Base-by-base conservation (phyloP, 768 basidiomycete species). In the Leucosporidium creatinivorum region DNA sequence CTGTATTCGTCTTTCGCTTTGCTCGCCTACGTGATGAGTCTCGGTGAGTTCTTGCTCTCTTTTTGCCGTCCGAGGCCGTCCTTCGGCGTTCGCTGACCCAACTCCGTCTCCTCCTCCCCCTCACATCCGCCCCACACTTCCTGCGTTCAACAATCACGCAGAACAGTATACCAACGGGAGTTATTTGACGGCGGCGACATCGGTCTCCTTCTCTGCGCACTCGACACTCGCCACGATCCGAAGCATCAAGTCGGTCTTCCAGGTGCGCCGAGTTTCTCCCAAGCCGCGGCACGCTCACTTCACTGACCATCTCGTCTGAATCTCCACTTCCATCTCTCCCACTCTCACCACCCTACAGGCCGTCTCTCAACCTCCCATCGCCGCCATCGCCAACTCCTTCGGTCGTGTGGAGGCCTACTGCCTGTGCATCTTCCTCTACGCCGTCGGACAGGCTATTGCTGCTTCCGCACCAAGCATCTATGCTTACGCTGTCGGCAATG, bases 351-450 rank as follows among this genome's bases (percentile, higher is more conserved):
- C 3, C 18, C 8, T 44, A 3, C 63, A 65, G 69, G 69, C 77
- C 17, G 76, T 77, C 65, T 65, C 73, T 19, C 76, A 76, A 39
- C 74, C 77, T 3, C 77, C 77, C 18, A 76, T 78, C 62, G 77
- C 77, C n/a, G 77, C 76, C 58, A 74, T 77, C 28, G 69, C 76
- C 19, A 76, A 77, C 56, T 68, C 68, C 48, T 74, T 69, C 26
- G 77, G 77, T 23, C 74, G 77, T 48, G 68, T 78, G 17, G 69
- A 77, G 33, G 73, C 74, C 6, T 76, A 78, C 52, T 50, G 67
- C 48, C 72, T 75, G n/a, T 77, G 76, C 65, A 68, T 77, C 12
- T 21, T 73, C 52, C 68, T 78, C 49, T 78, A 77, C 66, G 72
- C 74, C 4, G 36, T 70, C 52, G 52, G 52, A 26, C 25, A 28